These are phyloP conservation scores for Corylus americana DNA, from an alignment of 306 rosid genomes.

Conservation along the genomic window DNA sequence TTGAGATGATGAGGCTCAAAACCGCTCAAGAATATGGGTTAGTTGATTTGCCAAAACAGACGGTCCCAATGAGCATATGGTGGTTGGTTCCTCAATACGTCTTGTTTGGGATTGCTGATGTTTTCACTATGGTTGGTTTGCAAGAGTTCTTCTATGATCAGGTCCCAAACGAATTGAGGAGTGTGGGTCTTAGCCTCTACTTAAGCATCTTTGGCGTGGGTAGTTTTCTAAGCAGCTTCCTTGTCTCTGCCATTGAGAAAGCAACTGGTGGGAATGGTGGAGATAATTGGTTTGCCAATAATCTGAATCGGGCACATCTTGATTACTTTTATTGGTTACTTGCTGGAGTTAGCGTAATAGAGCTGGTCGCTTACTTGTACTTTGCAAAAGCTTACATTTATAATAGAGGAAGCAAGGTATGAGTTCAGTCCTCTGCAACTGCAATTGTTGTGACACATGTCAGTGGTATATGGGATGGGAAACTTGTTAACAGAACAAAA, in stretches of 20 bases:
- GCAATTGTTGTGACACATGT: no score
- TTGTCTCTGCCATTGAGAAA: slow-evolving; percentile 13
- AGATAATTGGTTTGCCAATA: slow-evolving; percentile 31
- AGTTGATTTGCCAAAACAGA: slow-evolving; percentile 21
- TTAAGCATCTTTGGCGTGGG: slow-evolving; percentile 31
- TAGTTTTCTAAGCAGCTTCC: slow-evolving; percentile 23
- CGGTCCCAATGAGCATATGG: slow-evolving; percentile 35
- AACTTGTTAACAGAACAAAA: not conserved
- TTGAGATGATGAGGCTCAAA: slow-evolving; percentile 26
- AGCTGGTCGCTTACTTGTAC: slow-evolving; percentile 5
- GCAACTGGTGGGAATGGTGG: slow-evolving; percentile 21
- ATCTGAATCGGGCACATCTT: slow-evolving; percentile 28
- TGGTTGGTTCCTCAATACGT: slow-evolving; percentile 28
- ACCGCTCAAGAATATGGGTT: slow-evolving; percentile 22
- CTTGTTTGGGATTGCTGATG: slow-evolving; percentile 15
- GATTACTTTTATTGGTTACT: slow-evolving; percentile 31
- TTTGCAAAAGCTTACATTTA: slow-evolving; percentile 20
- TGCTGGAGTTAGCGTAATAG: slow-evolving; percentile 11
- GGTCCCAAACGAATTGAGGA: slow-evolving; percentile 29
- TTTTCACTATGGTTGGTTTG: slow-evolving; percentile 23
- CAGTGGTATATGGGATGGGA: not conserved
- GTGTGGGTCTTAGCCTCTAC: slow-evolving; percentile 26
- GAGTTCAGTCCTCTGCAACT: slow-evolving; percentile 3
- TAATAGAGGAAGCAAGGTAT: not conserved
- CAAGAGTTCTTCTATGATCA: slow-evolving; percentile 31